phyloP scores from a whole-genome alignment of 1,139 yeast genomes.

The Debaryomycetaceae sp. region DNA sequence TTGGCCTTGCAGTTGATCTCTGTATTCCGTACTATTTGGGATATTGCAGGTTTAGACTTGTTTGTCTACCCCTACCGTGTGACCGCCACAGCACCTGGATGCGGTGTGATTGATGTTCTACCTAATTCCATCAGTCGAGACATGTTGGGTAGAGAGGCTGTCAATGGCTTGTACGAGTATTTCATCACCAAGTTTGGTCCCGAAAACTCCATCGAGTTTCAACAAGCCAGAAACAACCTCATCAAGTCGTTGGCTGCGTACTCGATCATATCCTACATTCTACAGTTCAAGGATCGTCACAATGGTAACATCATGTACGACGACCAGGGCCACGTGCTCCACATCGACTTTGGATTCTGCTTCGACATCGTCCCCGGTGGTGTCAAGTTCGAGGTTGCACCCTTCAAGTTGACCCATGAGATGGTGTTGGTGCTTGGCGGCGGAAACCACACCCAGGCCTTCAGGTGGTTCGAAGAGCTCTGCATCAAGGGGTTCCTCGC shows the following conservation, averaged over 20 bases:
- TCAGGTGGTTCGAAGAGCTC: constrained; percentile 89
- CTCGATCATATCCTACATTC: constrained; percentile 84
- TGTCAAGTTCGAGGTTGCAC: constrained; percentile 94
- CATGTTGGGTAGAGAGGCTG: constrained; percentile 98
- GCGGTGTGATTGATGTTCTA: constrained; percentile 97
- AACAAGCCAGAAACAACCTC: constrained; percentile 86
- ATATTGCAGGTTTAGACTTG: constrained; percentile 79
- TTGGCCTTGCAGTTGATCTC: constrained; percentile 90
- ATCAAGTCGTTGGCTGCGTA: constrained; percentile 95
- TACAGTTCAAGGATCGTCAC: constrained; percentile 96
- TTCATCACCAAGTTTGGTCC: constrained; percentile 92
- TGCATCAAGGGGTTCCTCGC: constrained; percentile 92
- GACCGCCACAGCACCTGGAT: constrained; percentile 98
- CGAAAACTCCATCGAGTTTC: constrained; percentile 84
- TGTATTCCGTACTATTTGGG: constrained; percentile 89
- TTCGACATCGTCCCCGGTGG: constrained; percentile 99
- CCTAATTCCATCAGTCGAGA: constrained; percentile 95
- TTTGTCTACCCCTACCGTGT: constrained; percentile 93
- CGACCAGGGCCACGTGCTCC: constrained; percentile 88
- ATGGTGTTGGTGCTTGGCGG: constrained; percentile 98
- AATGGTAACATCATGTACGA: constrained; percentile 99
- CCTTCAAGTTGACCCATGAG: constrained; percentile 93
- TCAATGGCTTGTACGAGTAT: constrained; percentile 92
- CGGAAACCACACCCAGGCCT: constrained; percentile 76
- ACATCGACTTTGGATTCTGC: constrained; percentile 97